phyloP scores from a whole-genome alignment of 2,329 filamentous ascomycete species.

The Blastomyces parvus region DNA sequence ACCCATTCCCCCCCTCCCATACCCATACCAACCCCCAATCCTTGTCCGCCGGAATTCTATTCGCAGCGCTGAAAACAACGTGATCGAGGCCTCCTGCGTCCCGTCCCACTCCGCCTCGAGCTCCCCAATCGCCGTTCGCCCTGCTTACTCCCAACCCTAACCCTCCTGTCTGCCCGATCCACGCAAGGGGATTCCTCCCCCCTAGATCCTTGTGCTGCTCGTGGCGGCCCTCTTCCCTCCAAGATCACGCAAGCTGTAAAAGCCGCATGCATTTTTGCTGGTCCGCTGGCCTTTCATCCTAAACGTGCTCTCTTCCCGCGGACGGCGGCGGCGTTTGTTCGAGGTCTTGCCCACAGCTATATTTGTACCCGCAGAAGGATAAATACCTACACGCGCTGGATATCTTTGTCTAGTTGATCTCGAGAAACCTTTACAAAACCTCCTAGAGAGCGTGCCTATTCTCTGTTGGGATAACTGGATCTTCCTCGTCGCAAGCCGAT shows the following conservation, averaged over 20 bases:
- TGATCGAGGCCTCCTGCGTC: conserved; percentile 7
- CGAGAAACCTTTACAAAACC: neutral
- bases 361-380: neutral
- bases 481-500: neutral
- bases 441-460: neutral
- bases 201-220: conserved; percentile 6
- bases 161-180: neutral
- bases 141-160: neutral
- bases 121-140: neutral
- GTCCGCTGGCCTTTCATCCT: neutral
- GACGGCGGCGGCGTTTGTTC: neutral
- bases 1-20: neutral
- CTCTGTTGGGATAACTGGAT: too few species aligned
- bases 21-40: neutral
- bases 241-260: too few species aligned
- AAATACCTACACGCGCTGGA: neutral
- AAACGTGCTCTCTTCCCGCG: neutral
- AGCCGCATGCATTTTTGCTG: conserved; percentile 1
- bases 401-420: neutral
- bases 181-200: too few species aligned
- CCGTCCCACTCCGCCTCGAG: conserved; percentile 1
- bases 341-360: neutral
- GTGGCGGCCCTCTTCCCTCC: neutral
- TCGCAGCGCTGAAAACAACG: neutral
- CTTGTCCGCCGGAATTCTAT: neutral